phyloP scores from a whole-genome alignment of 2,329 filamentous ascomycete genomes.

The Alternaria brassicicola region DNA sequence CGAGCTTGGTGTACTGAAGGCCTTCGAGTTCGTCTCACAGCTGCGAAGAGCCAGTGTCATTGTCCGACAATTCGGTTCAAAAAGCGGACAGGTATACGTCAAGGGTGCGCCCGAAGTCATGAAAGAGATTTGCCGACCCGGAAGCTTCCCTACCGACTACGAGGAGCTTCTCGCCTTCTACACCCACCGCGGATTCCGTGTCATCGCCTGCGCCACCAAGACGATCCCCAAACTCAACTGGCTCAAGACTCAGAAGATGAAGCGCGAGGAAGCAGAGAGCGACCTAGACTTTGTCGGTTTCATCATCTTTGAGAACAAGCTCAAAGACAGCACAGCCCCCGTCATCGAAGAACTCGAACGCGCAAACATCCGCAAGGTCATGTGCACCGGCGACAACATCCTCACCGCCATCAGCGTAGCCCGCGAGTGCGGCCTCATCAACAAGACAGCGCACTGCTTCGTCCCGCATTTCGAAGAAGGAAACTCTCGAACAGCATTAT shows the following conservation, averaged over 20 bases:
- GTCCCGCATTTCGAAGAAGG: constrained; percentile 86
- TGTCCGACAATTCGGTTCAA: constrained; percentile 84
- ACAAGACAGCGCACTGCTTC: constrained; percentile 84
- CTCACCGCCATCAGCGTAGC: constrained; percentile 95
- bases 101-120: constrained; percentile 98
- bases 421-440: constrained; percentile 83
- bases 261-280: constrained; percentile 80
- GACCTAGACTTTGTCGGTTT: constrained; percentile 89
- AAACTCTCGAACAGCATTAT: constrained; percentile 73
- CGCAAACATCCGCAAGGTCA: constrained; percentile 86
- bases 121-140: constrained; percentile 85
- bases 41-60: constrained; percentile 91
- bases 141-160: constrained; percentile 86
- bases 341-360: constrained; percentile 82
- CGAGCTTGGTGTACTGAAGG: constrained; percentile 87
- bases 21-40: constrained; percentile 94
- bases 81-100: constrained; percentile 85
- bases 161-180: constrained; percentile 89
- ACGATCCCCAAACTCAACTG: constrained; percentile 87
- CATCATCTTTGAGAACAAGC: constrained; percentile 98
- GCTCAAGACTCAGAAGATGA: constrained; percentile 95
- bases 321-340: constrained; percentile 83
- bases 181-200: constrained; percentile 93
- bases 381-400: constrained; percentile 99
- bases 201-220: constrained; percentile 93